phyloP scores from a whole-genome alignment of 1,139 yeast species.

The Nakaseomyces bracarensis region DNA sequence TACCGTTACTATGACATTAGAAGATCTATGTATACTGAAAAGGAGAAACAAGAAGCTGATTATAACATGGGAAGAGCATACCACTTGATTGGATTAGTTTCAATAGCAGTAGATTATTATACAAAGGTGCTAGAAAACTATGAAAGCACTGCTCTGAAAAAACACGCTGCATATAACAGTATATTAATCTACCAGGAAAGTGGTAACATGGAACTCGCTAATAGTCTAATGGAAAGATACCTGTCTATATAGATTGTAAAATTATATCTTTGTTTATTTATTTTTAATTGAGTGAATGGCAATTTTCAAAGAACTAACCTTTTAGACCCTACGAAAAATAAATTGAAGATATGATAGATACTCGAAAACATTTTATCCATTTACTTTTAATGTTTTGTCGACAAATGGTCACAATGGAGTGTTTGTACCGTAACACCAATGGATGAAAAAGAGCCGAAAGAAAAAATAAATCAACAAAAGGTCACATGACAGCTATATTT shows the following conservation, averaged over 20 bases:
- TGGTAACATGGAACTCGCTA: slow-evolving; percentile 63
- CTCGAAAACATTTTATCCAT: too few relatives aligned
- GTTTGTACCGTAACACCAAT: too few relatives aligned
- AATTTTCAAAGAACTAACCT: too few relatives aligned
- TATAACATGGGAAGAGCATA: slow-evolving; percentile 80
- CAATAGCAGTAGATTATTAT: slow-evolving; percentile 67
- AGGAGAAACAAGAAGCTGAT: slow-evolving; percentile 66
- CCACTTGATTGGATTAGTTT: slow-evolving; percentile 69
- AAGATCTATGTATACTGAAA: slow-evolving; percentile 30
- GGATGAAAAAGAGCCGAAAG: too few relatives aligned
- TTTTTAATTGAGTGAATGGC: too few relatives aligned
- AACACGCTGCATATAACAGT: slow-evolving; percentile 82
- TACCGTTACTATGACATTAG: slow-evolving; percentile 57
- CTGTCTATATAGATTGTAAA: slow-evolving; percentile 34
- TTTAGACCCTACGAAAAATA: too few relatives aligned
- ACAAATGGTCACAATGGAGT: too few relatives aligned
- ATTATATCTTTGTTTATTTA: too few relatives aligned
- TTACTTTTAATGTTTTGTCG: too few relatives aligned
- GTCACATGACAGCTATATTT: too few relatives aligned
- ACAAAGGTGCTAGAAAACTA: slow-evolving; percentile 47
- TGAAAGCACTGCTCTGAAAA: slow-evolving; percentile 48
- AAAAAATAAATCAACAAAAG: too few relatives aligned
- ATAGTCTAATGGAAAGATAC: slow-evolving; percentile 54
- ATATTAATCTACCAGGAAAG: slow-evolving; percentile 63
- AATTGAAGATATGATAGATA: too few relatives aligned